Percentiles rank a stretch among this genome's conserved stretches.
Conservation (phyloP, 2,329 filamentous ascomycete genomes). For the Didymella pinodella region DNA sequence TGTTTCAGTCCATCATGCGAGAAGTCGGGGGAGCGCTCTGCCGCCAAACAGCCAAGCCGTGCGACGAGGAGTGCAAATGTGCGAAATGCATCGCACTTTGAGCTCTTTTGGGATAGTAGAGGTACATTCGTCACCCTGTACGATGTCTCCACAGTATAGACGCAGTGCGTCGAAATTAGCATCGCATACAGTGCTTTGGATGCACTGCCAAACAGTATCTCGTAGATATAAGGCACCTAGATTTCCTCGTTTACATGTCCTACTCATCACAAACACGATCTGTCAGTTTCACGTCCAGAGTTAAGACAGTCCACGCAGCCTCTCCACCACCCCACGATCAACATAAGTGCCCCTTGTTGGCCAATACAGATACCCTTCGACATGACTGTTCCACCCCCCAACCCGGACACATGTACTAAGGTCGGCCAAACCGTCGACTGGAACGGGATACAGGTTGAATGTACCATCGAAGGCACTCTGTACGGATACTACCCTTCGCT, state of each 20-base stretch:
- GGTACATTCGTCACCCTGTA: slow-evolving; percentile 7
- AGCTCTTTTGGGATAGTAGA: slow-evolving; percentile 11
- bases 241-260: slow-evolving; percentile 1
- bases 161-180: slow-evolving; percentile 3
- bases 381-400: slow-evolving; percentile 35
- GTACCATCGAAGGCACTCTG: slow-evolving; percentile 57
- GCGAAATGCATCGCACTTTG: slow-evolving; percentile 12
- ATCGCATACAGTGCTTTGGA: not conserved
- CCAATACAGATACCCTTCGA: slow-evolving; percentile 1
- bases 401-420: slow-evolving; percentile 27
- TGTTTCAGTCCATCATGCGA: slow-evolving; percentile 17
- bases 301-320: not conserved
- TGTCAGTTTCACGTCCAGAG: not conserved
- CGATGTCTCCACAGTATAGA: slow-evolving; percentile 9
- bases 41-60: slow-evolving; percentile 8
- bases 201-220: slow-evolving; percentile 15
- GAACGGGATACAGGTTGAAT: slow-evolving; percentile 30
- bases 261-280: slow-evolving; percentile 3
- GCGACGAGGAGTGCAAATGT: slow-evolving; percentile 7
- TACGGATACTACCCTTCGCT: slow-evolving; percentile 64
- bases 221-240: slow-evolving; percentile 29
- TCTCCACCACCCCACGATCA: not conserved
- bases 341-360: not conserved
- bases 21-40: slow-evolving; percentile 6
- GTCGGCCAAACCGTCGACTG: slow-evolving; percentile 22